These are phyloP conservation scores for Pythium chondricola DNA, from an alignment of 352 stramenopile genomes.

Conservation along the genomic window DNA sequence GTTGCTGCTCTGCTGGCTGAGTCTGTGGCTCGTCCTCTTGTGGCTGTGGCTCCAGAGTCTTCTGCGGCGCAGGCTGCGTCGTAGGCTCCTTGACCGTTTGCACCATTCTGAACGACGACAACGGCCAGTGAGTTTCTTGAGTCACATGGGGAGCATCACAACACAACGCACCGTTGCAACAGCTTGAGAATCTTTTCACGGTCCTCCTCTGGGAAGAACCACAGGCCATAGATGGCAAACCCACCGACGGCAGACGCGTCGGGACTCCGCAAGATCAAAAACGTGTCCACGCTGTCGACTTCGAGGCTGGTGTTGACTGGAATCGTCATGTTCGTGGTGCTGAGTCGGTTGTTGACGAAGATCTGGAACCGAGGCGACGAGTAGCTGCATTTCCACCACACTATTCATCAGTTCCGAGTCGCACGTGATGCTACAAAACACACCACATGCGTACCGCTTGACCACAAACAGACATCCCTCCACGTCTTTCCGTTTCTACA, in stretches of 20 bases:
- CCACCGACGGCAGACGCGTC: slow-evolving; percentile 23
- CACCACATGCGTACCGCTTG: slow-evolving; percentile 40
- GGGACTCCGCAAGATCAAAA: slow-evolving; percentile 75
- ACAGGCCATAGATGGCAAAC: slow-evolving; percentile 82
- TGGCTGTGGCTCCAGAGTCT: slow-evolving; percentile 12
- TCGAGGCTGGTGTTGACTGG: slow-evolving; percentile 60
- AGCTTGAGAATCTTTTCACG: slow-evolving; percentile 73
- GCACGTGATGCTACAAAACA: too few relatives aligned
- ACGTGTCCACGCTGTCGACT: slow-evolving; percentile 81
- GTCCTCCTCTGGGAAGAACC: slow-evolving; percentile 86
- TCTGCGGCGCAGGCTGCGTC: slow-evolving; percentile 13
- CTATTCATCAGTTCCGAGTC: too few relatives aligned
- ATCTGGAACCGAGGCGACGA: slow-evolving; percentile 78
- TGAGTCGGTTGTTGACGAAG: slow-evolving; percentile 87
- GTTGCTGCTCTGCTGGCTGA: slow-evolving; percentile 4
- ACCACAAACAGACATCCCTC: slow-evolving; percentile 83
- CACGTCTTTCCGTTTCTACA: slow-evolving; percentile 82
- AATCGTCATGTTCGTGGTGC: slow-evolving; percentile 83
- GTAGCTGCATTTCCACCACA: slow-evolving; percentile 28
- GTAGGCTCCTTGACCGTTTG: slow-evolving; percentile 41
- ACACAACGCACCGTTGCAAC: slow-evolving; percentile 43
- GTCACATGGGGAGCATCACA: too few relatives aligned
- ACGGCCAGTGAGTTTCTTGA: background rate
- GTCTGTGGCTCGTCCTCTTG: slow-evolving; percentile 14
- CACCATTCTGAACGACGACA: slow-evolving; percentile 34